A percentile compares a stretch with the other conserved stretches of the same genome.
Conservation (phyloP, 1,284 basidiomycete genomes). For the Austroboletus novae-zelandiae region DNA sequence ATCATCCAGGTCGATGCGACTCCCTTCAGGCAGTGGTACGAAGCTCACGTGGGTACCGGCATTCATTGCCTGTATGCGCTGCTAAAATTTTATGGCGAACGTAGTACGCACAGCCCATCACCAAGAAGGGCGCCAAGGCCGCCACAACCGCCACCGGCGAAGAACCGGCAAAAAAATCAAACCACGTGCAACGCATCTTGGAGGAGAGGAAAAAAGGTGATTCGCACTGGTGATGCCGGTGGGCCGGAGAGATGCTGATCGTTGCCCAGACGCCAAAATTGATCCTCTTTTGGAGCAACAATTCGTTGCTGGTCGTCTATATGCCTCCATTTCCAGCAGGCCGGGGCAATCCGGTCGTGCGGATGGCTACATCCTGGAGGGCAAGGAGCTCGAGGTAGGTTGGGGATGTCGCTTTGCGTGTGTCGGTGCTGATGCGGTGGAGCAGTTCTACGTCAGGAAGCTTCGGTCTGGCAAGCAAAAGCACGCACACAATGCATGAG, state of each 20-base stretch:
- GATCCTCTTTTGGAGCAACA: conserved; percentile 85
- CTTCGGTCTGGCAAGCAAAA: conserved; percentile 92
- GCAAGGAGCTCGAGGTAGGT: conserved; percentile 90
- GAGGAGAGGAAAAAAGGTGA: conserved; percentile 88
- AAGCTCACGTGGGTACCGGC: conserved; percentile 76
- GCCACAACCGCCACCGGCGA: conserved; percentile 45
- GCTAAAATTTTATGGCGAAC: conserved; percentile 9
- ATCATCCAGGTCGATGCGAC: conserved; percentile 96
- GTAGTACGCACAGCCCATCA: conserved; percentile 89
- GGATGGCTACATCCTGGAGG: conserved; percentile 95
- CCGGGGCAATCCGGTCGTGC: conserved; percentile 93
- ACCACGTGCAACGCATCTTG: conserved; percentile 82
- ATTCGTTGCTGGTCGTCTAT: conserved; percentile 86
- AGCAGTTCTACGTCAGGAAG: conserved; percentile 90
- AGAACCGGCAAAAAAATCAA: conserved; percentile 82
- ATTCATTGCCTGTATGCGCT: not conserved
- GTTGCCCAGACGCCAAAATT: conserved; percentile 73
- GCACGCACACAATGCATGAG: conserved; percentile 65
- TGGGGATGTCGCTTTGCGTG: conserved; percentile 4
- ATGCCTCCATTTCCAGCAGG: conserved; percentile 86
- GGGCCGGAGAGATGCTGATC: conserved; percentile 2
- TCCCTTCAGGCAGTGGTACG: conserved; percentile 98
- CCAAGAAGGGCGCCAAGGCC: conserved; percentile 70
- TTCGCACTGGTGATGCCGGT: conserved; percentile 15
- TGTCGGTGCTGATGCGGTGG: conserved; percentile 11